A percentile compares a stretch with the other conserved stretches of the same genome.
These are phyloP conservation scores for Crithidia acanthocephali DNA, from an alignment of 208 protist species.

Conservation along the genomic window DNA sequence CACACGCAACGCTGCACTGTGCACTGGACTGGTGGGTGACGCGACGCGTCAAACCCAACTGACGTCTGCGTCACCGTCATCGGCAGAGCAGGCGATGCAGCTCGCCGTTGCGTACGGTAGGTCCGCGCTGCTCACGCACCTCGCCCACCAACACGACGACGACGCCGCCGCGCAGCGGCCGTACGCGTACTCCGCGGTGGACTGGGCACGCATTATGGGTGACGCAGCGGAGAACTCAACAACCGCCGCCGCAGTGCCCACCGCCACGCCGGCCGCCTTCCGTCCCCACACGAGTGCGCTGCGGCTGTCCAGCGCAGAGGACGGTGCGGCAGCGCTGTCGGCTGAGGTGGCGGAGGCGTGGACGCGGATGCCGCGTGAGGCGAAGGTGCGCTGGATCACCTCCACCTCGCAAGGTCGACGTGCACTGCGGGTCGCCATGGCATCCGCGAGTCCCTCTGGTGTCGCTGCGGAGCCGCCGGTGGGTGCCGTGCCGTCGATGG, in stretches of 20 bases:
- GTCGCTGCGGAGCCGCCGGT: not conserved
- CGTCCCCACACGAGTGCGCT: not conserved
- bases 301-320: conserved; percentile 1
- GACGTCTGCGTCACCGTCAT: not conserved
- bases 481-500: not conserved
- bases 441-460: not conserved
- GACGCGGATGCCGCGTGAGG: conserved; percentile 8
- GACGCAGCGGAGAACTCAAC: not conserved
- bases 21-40: not conserved
- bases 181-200: conserved; percentile 10
- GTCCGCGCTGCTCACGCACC: conserved; percentile 36
- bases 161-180: conserved; percentile 7
- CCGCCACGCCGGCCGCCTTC: not conserved
- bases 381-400: conserved; percentile 26
- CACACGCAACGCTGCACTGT: not conserved
- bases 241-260: not conserved
- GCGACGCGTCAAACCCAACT: not conserved
- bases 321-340: conserved; percentile 6
- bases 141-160: conserved; percentile 37
- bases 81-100: not conserved
- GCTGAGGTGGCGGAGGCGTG: conserved; percentile 21
- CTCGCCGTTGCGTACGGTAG: conserved; percentile 32
- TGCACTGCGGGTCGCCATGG: conserved; percentile 15
- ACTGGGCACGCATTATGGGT: conserved; percentile 23
- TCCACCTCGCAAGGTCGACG: conserved; percentile 36